Percentiles rank a stretch among this genome's conserved stretches.
Conservation (phyloP, 2,329 filamentous ascomycete genomes). For the Aschersonia sp. region DNA sequence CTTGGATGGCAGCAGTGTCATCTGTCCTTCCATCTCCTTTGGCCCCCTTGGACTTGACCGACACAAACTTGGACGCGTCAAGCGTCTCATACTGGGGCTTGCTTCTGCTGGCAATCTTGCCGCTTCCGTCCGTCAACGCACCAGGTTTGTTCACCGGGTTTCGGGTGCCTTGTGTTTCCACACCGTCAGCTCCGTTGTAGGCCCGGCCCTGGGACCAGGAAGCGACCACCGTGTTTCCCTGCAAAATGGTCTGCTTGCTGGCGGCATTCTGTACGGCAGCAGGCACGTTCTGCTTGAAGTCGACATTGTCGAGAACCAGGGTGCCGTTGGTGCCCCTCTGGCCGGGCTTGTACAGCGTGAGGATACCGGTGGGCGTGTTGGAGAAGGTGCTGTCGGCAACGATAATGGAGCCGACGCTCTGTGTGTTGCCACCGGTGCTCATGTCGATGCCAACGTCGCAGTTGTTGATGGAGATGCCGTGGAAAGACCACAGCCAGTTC, state of each 20-base stretch:
- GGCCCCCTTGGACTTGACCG: constrained; percentile 69
- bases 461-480: constrained; percentile 60
- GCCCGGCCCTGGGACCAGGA: constrained; percentile 71
- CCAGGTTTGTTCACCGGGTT: constrained; percentile 46
- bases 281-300: constrained; percentile 55
- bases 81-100: constrained; percentile 78
- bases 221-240: constrained; percentile 52
- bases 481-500: constrained; percentile 81
- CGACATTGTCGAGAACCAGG: constrained; percentile 78
- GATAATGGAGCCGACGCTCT: constrained; percentile 76
- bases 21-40: constrained; percentile 80
- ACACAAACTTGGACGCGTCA: constrained; percentile 57
- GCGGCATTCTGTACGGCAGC: constrained; percentile 48
- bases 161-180: constrained; percentile 45
- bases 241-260: constrained; percentile 46
- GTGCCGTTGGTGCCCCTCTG: constrained; percentile 62
- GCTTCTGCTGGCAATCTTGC: constrained; percentile 65
- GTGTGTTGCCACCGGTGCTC: constrained; percentile 43
- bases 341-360: constrained; percentile 53
- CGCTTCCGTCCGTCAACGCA: constrained; percentile 46
- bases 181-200: constrained; percentile 38
- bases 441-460: constrained; percentile 69
- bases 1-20: constrained; percentile 75
- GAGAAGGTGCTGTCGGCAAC: constrained; percentile 68
- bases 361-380: constrained; percentile 56